Percentiles rank a stretch among this genome's conserved stretches.
Conservation (phyloP, 805 yeast genomes). For the Diddensiella transvaalensis region DNA sequence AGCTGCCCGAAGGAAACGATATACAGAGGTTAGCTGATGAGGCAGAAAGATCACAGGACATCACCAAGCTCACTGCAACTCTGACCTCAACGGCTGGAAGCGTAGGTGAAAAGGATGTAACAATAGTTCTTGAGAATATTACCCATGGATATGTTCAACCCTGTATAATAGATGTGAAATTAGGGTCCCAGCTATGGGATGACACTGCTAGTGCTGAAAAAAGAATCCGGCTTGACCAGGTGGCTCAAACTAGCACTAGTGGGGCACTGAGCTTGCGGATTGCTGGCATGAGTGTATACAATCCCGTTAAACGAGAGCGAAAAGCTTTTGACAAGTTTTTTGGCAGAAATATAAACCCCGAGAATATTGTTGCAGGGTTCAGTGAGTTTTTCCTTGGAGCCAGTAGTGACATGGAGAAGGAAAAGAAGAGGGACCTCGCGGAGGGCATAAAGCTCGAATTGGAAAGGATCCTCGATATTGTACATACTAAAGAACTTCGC, state of each 20-base stretch:
- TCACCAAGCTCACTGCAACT: constrained; percentile 5
- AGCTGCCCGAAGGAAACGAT: neutral
- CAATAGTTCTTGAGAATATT: constrained; percentile 68
- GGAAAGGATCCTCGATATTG: constrained; percentile 60
- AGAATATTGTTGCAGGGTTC: constrained; percentile 41
- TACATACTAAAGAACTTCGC: constrained; percentile 59
- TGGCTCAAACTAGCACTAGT: constrained; percentile 71
- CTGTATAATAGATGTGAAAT: constrained; percentile 74
- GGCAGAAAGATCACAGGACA: constrained; percentile 20
- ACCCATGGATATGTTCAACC: constrained; percentile 62
- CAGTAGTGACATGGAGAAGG: constrained; percentile 9
- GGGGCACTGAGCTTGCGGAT: constrained; percentile 73
- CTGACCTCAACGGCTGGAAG: neutral
- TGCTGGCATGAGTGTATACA: constrained; percentile 77
- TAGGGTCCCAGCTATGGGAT: constrained; percentile 73
- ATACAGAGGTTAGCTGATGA: constrained; percentile 6
- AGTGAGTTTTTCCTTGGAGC: constrained; percentile 40
- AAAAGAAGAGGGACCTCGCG: constrained; percentile 28
- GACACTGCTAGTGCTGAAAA: constrained; percentile 54
- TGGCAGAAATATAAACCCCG: constrained; percentile 57
- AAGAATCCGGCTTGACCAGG: constrained; percentile 53
- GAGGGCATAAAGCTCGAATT: constrained; percentile 54
- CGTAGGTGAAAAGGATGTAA: constrained; percentile 2
- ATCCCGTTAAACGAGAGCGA: constrained; percentile 37
- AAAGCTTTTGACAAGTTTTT: constrained; percentile 58